Evolutionary conservation across 2,329 filamentous ascomycete species (phyloP).

Genomic region (Verticillium dahliae): DNA sequence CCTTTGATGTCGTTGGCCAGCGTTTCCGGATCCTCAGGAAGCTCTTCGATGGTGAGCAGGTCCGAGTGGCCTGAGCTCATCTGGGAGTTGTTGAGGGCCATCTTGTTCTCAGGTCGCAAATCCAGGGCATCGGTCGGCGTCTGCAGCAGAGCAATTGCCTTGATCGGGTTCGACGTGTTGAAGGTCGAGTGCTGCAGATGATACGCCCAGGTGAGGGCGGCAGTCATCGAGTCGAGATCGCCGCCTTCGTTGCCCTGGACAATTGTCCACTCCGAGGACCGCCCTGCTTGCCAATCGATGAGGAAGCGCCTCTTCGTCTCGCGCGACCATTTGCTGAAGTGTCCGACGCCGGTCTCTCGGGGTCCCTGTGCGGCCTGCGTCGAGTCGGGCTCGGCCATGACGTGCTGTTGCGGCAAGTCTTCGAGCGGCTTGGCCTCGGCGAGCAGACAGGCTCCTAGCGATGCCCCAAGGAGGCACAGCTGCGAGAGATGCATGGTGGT

Average conservation of each 20-base stretch:
- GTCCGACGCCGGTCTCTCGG: constrained; percentile 28
- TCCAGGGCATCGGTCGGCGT: constrained; percentile 37
- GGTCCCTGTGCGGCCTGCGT: not conserved
- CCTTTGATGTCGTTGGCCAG: constrained; percentile 31
- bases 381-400: constrained; percentile 7
- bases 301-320: constrained; percentile 37
- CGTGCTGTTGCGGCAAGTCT: constrained; percentile 2
- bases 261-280: constrained; percentile 33
- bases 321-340: constrained; percentile 41
- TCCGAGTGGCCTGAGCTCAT: constrained; percentile 39
- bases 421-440: constrained; percentile 1
- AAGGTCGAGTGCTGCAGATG: constrained; percentile 35
- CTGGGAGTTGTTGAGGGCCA: constrained; percentile 34
- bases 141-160: constrained; percentile 38
- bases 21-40: constrained; percentile 37
- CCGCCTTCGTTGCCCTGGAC: constrained; percentile 31
- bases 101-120: constrained; percentile 38
- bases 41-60: constrained; percentile 37
- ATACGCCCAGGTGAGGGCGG: constrained; percentile 39
- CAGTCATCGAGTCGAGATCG: constrained; percentile 12
- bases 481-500: not conserved
- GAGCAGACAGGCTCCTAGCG: not conserved
- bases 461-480: not conserved
- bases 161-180: constrained; percentile 32
- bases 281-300: constrained; percentile 37